These are phyloP conservation scores for Diaporthe eres DNA, from an alignment of 2,329 filamentous ascomycete genomes.

Conservation along the genomic window DNA sequence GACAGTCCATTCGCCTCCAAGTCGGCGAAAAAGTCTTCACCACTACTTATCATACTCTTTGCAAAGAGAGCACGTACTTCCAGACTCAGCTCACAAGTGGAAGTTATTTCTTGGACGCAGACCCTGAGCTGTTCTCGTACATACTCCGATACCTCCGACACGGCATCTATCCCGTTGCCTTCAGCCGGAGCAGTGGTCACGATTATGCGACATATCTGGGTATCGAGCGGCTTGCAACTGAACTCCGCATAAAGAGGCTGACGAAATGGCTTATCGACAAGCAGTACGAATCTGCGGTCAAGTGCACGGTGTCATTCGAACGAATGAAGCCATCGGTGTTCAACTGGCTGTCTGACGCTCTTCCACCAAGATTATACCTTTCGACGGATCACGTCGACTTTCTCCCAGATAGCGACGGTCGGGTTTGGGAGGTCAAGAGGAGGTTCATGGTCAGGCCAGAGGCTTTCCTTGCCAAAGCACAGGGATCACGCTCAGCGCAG, in stretches of 20 bases:
- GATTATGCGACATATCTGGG: neutral
- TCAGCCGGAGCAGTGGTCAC: neutral
- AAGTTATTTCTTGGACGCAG: neutral
- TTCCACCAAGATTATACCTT: no score
- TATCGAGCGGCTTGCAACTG: neutral
- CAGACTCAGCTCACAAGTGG: neutral
- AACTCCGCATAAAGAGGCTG: neutral
- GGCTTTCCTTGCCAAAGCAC: neutral
- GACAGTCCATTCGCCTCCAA: neutral
- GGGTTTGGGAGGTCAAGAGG: neutral
- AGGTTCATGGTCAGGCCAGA: neutral
- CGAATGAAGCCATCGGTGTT: neutral
- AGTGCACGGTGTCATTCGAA: neutral
- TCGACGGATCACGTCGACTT: neutral
- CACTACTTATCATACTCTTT: neutral
- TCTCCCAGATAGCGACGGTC: neutral
- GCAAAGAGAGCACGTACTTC: neutral
- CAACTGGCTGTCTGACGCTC: neutral
- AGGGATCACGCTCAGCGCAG: neutral
- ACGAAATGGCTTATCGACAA: neutral
- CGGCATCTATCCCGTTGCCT: neutral
- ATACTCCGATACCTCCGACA: slow-evolving; percentile 1
- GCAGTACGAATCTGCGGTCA: neutral
- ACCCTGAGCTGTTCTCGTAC: neutral
- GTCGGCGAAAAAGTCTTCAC: neutral